These are phyloP conservation scores for Lactarius pseudohatsudake DNA, from an alignment of 768 basidiomycete species.

Conservation along the genomic window DNA sequence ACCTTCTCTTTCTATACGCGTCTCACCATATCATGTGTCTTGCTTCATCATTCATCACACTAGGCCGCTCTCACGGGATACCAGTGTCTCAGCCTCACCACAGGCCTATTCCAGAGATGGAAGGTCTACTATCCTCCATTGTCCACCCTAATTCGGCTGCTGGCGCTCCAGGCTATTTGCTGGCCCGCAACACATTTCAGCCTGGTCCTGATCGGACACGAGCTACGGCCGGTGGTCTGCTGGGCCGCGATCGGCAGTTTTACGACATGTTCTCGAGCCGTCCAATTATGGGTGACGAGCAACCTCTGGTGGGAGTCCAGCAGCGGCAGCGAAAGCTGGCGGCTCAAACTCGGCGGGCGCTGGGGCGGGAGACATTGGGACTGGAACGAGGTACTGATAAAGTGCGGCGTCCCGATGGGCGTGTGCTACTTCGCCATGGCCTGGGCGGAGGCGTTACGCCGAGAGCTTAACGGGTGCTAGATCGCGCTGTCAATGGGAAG, in stretches of 20 bases:
- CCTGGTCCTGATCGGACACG: conserved; percentile 67
- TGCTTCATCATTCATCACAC: neutral
- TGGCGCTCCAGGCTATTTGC: conserved; percentile 93
- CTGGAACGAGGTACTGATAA: conserved; percentile 68
- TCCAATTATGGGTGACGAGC: conserved; percentile 96
- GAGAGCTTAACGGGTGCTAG: conserved; percentile 38
- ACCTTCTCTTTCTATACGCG: neutral
- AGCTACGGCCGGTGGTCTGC: conserved; percentile 71
- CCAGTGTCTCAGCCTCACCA: conserved; percentile 84
- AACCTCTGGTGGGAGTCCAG: conserved; percentile 53
- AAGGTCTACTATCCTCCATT: conserved; percentile 85
- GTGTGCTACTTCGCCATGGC: conserved; percentile 78
- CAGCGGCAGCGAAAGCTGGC: conserved; percentile 22
- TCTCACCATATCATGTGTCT: neutral
- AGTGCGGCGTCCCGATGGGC: conserved; percentile 73
- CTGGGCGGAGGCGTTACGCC: conserved; percentile 53
- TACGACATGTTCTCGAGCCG: conserved; percentile 75
- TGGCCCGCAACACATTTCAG: conserved; percentile 93
- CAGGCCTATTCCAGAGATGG: conserved; percentile 90
- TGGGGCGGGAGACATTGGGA: conserved; percentile 75
- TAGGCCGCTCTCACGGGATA: conserved; percentile 84
- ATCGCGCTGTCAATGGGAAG: neutral
- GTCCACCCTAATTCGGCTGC: conserved; percentile 85
- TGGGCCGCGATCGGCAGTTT: conserved; percentile 92
- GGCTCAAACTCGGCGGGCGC: conserved; percentile 35